Percentiles rank a stretch among this genome's conserved stretches.
phyloP scores from a whole-genome alignment of 768 basidiomycete genomes.

The Psilocybe sp. region DNA sequence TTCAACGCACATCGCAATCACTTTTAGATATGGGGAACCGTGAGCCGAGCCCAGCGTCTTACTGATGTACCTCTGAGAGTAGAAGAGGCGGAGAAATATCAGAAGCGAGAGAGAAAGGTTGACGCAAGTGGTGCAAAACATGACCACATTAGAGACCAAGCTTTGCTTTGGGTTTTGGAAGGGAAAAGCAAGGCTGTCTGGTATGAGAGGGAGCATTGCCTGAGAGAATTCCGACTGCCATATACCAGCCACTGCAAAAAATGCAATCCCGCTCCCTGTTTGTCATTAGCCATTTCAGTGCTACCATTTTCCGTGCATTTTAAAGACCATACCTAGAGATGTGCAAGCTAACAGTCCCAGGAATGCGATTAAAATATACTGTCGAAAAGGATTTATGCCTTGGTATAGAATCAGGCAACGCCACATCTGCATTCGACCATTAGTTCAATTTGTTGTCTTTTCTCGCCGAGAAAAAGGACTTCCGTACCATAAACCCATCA shows the following conservation, averaged over 20 bases:
- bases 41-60: constrained; percentile 5
- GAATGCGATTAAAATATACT: background rate
- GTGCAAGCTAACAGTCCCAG: constrained; percentile 1
- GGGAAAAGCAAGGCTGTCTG: constrained; percentile 7
- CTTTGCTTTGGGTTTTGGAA: constrained; percentile 7
- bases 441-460: no score
- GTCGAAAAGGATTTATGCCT: background rate
- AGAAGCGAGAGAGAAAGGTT: constrained; percentile 3
- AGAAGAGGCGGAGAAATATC: constrained; percentile 6
- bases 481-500: background rate
- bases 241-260: constrained; percentile 6
- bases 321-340: constrained; percentile 1
- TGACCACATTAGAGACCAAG: constrained; percentile 5
- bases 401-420: constrained; percentile 6
- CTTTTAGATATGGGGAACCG: constrained; percentile 4
- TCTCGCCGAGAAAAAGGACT: no score
- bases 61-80: constrained; percentile 8
- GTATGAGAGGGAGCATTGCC: constrained; percentile 1
- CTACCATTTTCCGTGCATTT: background rate
- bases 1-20: constrained; percentile 9
- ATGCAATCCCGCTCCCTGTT: constrained; percentile 6
- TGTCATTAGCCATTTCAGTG: no score
- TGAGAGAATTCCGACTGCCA: constrained; percentile 2
- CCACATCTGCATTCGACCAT: background rate
- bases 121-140: constrained; percentile 10